phyloP scores from a whole-genome alignment of 2,329 filamentous ascomycete species.

The Fusarium goolgardi region DNA sequence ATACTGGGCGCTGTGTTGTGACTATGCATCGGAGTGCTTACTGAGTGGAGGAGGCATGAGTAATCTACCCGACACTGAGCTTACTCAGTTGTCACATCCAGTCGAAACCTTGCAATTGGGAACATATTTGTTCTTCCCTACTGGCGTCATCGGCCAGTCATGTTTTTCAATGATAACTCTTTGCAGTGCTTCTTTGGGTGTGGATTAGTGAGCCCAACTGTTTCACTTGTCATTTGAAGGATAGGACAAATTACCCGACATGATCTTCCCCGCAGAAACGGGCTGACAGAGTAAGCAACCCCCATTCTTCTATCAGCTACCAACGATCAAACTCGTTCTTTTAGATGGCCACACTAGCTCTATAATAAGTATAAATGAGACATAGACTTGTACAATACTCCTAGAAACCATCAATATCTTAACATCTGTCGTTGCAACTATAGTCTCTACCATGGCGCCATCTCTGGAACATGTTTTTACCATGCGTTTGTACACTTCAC shows the following conservation, averaged over 20 bases:
- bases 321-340: not conserved
- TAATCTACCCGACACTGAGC: not conserved
- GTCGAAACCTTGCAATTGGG: not conserved
- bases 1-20: not conserved
- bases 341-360: not conserved
- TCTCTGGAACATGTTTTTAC: constrained; percentile 2
- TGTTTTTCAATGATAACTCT: rapidly evolving
- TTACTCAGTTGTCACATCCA: not conserved
- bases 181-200: too few relatives aligned
- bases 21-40: not conserved
- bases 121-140: not conserved
- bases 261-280: too few relatives aligned
- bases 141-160: not conserved
- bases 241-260: not conserved
- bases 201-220: not conserved
- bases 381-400: rapidly evolving
- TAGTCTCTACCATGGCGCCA: not conserved
- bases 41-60: not conserved
- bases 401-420: not conserved
- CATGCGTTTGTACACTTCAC: constrained; percentile 4
- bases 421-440: not conserved
- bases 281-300: not conserved
- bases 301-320: not conserved
- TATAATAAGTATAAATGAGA: not conserved
- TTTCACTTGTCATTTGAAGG: not conserved